phyloP scores from a whole-genome alignment of 768 basidiomycete species.

The Lactarius sanguifluus region DNA sequence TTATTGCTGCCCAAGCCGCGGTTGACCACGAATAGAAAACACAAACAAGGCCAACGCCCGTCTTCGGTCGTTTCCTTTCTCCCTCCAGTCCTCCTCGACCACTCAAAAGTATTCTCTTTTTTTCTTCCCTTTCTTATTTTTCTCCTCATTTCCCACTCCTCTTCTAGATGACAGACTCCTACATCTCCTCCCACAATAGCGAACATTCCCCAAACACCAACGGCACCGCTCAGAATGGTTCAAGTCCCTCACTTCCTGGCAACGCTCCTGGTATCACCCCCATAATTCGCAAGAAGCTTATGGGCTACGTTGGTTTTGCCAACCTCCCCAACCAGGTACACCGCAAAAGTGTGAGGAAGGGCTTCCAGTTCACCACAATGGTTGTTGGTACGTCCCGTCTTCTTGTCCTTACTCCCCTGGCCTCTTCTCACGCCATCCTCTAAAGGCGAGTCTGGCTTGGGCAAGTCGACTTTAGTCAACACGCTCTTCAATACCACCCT shows the following conservation, averaged over 20 bases:
- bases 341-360: constrained; percentile 96
- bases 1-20: constrained; percentile 54
- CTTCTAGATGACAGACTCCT: constrained; percentile 72
- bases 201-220: constrained; percentile 55
- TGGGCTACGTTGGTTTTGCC: constrained; percentile 95
- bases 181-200: constrained; percentile 64
- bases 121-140: constrained; percentile 31
- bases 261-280: constrained; percentile 36
- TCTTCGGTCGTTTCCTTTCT: constrained; percentile 41
- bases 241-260: constrained; percentile 55
- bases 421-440: constrained; percentile 5
- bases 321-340: constrained; percentile 99
- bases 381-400: constrained; percentile 81
- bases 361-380: constrained; percentile 99
- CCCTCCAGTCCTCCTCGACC: constrained; percentile 51
- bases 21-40: constrained; percentile 39
- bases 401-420: constrained; percentile 21
- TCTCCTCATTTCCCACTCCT: constrained; percentile 30
- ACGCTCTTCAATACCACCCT: constrained; percentile 97
- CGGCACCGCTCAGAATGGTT: constrained; percentile 60
- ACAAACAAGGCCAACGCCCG: constrained; percentile 38
- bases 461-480: constrained; percentile 98
- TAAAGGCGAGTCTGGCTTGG: constrained; percentile 94
- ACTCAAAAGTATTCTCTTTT: constrained; percentile 37
- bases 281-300: constrained; percentile 83